phyloP scores from a whole-genome alignment of 305 asterid species.

The Striga hermonthica region DNA sequence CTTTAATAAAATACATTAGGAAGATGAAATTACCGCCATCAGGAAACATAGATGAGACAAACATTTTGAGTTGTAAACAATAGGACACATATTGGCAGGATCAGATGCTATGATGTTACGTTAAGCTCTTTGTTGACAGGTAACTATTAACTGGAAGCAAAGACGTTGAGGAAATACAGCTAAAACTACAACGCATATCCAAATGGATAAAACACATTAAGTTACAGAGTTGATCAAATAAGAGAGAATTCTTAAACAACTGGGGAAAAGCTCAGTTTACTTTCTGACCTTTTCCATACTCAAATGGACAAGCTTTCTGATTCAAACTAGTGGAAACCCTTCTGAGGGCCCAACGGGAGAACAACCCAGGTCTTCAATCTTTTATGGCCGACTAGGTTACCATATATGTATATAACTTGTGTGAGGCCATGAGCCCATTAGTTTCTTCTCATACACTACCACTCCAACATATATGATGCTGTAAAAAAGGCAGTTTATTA shows the following conservation, averaged over 20 bases:
- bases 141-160: background rate
- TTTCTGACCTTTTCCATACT: slow-evolving; percentile 9
- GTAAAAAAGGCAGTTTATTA: too few relatives aligned
- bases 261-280: background rate
- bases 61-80: slow-evolving; percentile 13
- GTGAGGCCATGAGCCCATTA: too few relatives aligned
- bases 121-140: slow-evolving; percentile 13
- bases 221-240: background rate
- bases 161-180: slow-evolving; percentile 9
- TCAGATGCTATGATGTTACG: slow-evolving; percentile 8
- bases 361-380: too few relatives aligned
- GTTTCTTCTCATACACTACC: too few relatives aligned
- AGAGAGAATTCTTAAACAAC: background rate
- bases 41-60: slow-evolving; percentile 21
- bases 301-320: slow-evolving; percentile 13
- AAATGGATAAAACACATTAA: background rate
- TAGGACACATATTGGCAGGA: slow-evolving; percentile 21
- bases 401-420: too few relatives aligned
- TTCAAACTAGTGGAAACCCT: too few relatives aligned
- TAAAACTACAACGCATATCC: background rate
- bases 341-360: too few relatives aligned
- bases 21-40: slow-evolving; percentile 15
- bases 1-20: slow-evolving; percentile 8
- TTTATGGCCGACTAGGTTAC: too few relatives aligned
- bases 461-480: too few relatives aligned